Percentiles rank a stretch among this genome's conserved stretches.
phyloP scores from a whole-genome alignment of 75 land plant genomes.

The Azolla pinnata region DNA sequence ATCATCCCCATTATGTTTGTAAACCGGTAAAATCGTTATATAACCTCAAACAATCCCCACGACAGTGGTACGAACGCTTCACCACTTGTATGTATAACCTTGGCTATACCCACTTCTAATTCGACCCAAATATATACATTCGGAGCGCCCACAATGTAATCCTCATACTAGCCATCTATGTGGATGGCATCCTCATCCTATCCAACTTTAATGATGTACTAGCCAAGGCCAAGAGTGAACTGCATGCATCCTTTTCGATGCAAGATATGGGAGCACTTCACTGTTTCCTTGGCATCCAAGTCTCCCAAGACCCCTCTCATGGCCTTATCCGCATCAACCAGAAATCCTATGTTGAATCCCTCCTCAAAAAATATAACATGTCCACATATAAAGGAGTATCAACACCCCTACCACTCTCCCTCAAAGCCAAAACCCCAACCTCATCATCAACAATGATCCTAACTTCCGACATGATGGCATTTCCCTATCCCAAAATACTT shows the following conservation, averaged over 20 bases:
- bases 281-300: no score
- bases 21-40: conserved; percentile 5
- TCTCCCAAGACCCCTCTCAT: neutral
- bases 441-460: neutral
- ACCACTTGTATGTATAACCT: neutral
- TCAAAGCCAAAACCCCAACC: neutral
- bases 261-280: no score
- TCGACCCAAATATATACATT: neutral
- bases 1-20: conserved; percentile 6
- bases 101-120: neutral
- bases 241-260: no score
- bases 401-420: conserved; percentile 1
- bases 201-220: neutral
- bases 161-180: no score
- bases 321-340: neutral
- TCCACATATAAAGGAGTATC: neutral
- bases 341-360: neutral
- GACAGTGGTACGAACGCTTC: conserved; percentile 9
- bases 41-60: conserved; percentile 13
- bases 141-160: no score
- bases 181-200: no score
- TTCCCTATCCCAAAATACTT: neutral
- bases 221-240: no score
- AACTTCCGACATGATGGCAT: neutral
- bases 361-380: conserved; percentile 3